Conservation (phyloP, 2,329 filamentous ascomycete species). For the Ophiosphaerella narmari region DNA sequence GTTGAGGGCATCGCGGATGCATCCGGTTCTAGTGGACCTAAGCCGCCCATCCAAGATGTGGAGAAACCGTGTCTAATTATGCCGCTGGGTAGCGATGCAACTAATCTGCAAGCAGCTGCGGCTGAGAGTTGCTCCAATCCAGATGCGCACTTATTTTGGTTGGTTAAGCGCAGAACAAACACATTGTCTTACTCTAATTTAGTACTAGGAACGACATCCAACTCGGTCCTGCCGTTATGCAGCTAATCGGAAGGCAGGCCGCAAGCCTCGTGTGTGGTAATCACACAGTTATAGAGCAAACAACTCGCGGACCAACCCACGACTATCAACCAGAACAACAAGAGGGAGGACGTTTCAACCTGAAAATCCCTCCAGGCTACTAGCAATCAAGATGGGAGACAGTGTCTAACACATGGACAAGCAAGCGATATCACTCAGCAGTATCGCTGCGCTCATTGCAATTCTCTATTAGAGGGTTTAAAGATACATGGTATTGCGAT, state of each 20-base stretch:
- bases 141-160: slow-evolving; percentile 43
- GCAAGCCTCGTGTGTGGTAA: slow-evolving; percentile 39
- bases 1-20: slow-evolving; percentile 39
- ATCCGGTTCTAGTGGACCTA: slow-evolving; percentile 36
- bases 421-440: background rate
- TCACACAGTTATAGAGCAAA: slow-evolving; percentile 34
- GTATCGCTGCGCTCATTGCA: slow-evolving; percentile 7
- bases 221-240: slow-evolving; percentile 39
- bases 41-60: slow-evolving; percentile 40
- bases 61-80: slow-evolving; percentile 38
- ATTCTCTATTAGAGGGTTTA: slow-evolving; percentile 2
- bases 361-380: slow-evolving; percentile 42
- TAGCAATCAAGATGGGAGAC: slow-evolving; percentile 22
- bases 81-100: slow-evolving; percentile 12
- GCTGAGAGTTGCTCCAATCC: slow-evolving; percentile 39
- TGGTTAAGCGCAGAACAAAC: slow-evolving; percentile 29
- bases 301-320: slow-evolving; percentile 13
- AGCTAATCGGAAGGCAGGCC: slow-evolving; percentile 43
- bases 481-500: slow-evolving; percentile 13
- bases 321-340: slow-evolving; percentile 19
- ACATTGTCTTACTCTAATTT: slow-evolving; percentile 39
- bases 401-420: slow-evolving; percentile 23
- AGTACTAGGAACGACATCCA: slow-evolving; percentile 41
- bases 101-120: slow-evolving; percentile 32
- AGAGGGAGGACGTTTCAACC: slow-evolving; percentile 24